Conservation (phyloP, 2,329 filamentous ascomycete species). For the Alternaria angustiovoidea region DNA sequence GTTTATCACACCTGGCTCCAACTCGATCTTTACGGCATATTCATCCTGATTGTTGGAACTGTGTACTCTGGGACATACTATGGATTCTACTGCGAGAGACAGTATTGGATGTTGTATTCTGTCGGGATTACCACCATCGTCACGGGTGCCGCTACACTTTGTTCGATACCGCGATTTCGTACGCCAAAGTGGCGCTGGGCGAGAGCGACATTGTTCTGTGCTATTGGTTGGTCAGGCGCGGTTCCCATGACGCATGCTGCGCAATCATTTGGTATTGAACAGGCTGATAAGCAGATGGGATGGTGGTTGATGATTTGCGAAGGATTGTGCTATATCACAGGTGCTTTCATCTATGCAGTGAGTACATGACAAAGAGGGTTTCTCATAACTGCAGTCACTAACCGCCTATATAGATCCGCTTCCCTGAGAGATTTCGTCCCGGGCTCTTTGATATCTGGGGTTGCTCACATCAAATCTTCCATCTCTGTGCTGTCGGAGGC, state of each 20-base stretch:
- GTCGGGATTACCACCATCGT: slow-evolving; percentile 8
- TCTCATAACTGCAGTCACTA: neutral
- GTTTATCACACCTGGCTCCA: slow-evolving; percentile 12
- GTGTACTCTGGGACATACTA: slow-evolving; percentile 16
- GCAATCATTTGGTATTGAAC: slow-evolving; percentile 12
- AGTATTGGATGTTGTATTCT: slow-evolving; percentile 10
- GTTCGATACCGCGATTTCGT: slow-evolving; percentile 9
- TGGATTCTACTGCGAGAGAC: slow-evolving; percentile 10
- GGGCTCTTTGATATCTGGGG: slow-evolving; percentile 10
- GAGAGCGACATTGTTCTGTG: slow-evolving; percentile 12
- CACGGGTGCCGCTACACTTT: slow-evolving; percentile 4
- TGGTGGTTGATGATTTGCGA: slow-evolving; percentile 15
- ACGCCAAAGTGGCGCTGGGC: slow-evolving; percentile 14
- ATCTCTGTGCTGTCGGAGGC: slow-evolving; percentile 10
- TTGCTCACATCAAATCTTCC: slow-evolving; percentile 13
- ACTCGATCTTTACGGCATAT: slow-evolving; percentile 12
- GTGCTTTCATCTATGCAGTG: slow-evolving; percentile 14
- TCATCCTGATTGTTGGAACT: slow-evolving; percentile 12
- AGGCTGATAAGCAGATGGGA: slow-evolving; percentile 15
- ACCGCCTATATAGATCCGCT: neutral
- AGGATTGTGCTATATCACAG: slow-evolving; percentile 8
- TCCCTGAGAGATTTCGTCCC: slow-evolving; percentile 10
- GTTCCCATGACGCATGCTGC: slow-evolving; percentile 17
- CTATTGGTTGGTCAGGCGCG: slow-evolving; percentile 14
- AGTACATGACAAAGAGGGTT: neutral